These are phyloP conservation scores for Oenanthe sinensis DNA, from an alignment of 129 eudicot genomes.

Conservation along the genomic window DNA sequence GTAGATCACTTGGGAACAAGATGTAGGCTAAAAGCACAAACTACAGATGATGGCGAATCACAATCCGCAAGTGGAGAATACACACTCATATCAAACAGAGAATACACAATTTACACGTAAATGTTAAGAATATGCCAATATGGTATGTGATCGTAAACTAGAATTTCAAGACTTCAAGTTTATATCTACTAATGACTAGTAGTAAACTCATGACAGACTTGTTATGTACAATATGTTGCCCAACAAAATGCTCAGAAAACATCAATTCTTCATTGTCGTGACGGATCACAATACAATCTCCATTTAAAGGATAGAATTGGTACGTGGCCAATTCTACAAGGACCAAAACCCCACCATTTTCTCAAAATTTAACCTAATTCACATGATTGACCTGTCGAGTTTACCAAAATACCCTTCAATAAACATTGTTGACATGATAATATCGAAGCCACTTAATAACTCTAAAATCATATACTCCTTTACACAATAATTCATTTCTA, in stretches of 20 bases:
- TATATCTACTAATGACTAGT: background rate
- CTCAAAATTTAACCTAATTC: background rate
- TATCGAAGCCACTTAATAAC: background rate
- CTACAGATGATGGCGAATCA: background rate
- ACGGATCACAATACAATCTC: background rate
- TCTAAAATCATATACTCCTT: background rate
- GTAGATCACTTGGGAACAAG: too few species aligned
- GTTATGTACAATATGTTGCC: background rate
- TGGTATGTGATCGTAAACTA: background rate
- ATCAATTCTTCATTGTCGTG: background rate
- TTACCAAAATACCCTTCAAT: background rate
- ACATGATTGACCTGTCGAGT: background rate
- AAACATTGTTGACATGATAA: background rate
- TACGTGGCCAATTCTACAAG: background rate
- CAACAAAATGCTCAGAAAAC: background rate
- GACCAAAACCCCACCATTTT: slow-evolving; percentile 5
- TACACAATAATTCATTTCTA: background rate
- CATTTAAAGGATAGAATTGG: background rate
- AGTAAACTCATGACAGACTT: background rate
- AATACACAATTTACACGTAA: background rate
- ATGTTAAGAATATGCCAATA: background rate
- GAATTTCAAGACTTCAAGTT: background rate
- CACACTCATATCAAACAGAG: background rate
- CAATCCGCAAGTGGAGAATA: background rate
- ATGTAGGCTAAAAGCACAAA: background rate